Conservation (phyloP, 1,139 yeast genomes). For the Hansenula lynferdii region DNA sequence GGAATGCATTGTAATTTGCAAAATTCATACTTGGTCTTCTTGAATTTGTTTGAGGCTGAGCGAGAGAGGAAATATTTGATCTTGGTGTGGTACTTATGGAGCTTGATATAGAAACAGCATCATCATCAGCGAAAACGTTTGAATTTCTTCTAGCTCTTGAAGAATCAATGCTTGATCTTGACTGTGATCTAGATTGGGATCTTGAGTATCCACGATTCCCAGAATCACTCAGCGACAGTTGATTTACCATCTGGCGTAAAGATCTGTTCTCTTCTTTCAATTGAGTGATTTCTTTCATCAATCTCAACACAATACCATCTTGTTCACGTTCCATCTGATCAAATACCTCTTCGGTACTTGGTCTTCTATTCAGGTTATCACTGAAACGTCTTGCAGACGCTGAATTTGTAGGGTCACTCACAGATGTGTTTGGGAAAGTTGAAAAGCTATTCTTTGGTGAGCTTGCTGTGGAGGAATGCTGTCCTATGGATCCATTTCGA, state of each 20-base stretch:
- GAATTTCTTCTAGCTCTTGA: slow-evolving; percentile 2
- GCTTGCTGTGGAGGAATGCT: slow-evolving; percentile 8
- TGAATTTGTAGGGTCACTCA: background rate
- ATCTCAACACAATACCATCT: slow-evolving; percentile 56
- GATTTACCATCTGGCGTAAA: slow-evolving; percentile 17
- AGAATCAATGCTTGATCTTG: slow-evolving; percentile 1
- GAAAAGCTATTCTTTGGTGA: slow-evolving; percentile 17
- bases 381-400: slow-evolving; percentile 14
- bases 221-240: too few species aligned
- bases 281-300: slow-evolving; percentile 49
- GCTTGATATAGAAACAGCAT: background rate
- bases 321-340: slow-evolving; percentile 68
- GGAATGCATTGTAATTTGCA: background rate
- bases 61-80: background rate
- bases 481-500: slow-evolving; percentile 3
- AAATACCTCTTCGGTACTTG: slow-evolving; percentile 42
- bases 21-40: slow-evolving; percentile 1
- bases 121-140: background rate
- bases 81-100: background rate
- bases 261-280: slow-evolving; percentile 47
- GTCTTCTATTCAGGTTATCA: slow-evolving; percentile 15
- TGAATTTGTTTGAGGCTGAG: background rate
- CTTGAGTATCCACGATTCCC: too few species aligned
- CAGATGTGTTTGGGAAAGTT: slow-evolving; percentile 5
- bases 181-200: too few species aligned